A percentile compares a stretch with the other conserved stretches of the same genome.
These are phyloP conservation scores for Mallotus japonicus DNA, from an alignment of 441 rosid species.

Conservation along the genomic window DNA sequence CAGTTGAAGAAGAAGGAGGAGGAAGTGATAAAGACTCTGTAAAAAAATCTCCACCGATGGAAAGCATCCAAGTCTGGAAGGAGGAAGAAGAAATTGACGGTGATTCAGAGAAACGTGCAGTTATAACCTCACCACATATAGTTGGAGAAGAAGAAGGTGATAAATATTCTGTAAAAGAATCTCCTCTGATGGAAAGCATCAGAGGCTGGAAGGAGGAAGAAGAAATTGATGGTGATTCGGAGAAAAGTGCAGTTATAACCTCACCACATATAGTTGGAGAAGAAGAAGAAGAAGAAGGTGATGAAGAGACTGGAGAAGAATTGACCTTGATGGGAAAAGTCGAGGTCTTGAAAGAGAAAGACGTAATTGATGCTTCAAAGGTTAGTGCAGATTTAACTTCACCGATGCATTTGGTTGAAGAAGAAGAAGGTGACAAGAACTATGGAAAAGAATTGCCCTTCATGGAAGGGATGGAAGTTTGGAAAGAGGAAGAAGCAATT, in stretches of 20 bases:
- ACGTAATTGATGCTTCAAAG: background rate
- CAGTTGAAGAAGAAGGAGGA: constrained; percentile 27
- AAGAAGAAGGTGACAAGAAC: constrained; percentile 19
- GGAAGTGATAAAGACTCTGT: constrained; percentile 13
- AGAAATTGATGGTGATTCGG: background rate
- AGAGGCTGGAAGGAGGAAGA: constrained; percentile 3
- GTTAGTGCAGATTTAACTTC: background rate
- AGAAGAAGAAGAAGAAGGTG: constrained; percentile 24
- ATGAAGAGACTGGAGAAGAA: background rate
- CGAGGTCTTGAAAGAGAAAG: constrained; percentile 4
- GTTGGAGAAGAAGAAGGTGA: constrained; percentile 26
- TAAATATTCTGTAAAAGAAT: background rate
- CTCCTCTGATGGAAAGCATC: background rate
- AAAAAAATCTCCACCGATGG: background rate
- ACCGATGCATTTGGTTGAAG: constrained; percentile 14
- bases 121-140: background rate
- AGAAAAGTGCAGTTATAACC: background rate
- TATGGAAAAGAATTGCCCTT: background rate
- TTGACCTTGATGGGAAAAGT: background rate
- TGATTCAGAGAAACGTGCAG: background rate
- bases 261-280: background rate
- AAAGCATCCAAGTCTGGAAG: background rate
- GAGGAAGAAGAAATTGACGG: background rate
- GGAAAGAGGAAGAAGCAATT: background rate
- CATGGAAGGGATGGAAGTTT: background rate